A percentile compares a stretch with the other conserved stretches of the same genome.
Evolutionary conservation across 2,329 filamentous ascomycete species (phyloP).

Genomic region (Alternaria infectoria): DNA sequence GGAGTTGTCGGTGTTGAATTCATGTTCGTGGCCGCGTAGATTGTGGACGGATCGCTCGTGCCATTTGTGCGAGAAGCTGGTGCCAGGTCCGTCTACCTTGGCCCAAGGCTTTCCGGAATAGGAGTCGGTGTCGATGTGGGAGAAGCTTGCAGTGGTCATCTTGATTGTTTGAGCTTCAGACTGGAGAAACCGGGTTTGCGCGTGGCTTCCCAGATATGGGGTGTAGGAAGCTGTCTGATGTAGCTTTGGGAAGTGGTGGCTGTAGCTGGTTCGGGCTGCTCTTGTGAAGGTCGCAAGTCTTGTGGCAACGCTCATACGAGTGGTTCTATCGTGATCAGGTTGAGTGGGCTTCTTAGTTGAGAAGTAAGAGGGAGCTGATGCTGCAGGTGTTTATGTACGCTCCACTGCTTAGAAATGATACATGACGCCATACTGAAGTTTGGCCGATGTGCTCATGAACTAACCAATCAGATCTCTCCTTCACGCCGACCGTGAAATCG

Average conservation of each 20-base stretch:
- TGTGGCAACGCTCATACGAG: not conserved
- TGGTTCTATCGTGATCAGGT: not conserved
- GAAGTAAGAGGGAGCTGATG: not conserved
- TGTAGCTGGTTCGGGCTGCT: not conserved
- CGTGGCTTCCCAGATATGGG: not conserved
- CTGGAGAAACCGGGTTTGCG: not conserved
- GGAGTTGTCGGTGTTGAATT: constrained; percentile 63
- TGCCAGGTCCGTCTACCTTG: constrained; percentile 67
- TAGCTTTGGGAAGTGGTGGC: not conserved
- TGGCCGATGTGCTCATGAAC: constrained; percentile 15
- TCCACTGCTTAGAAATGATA: constrained; percentile 33
- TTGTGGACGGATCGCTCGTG: constrained; percentile 60
- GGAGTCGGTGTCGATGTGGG: constrained; percentile 65
- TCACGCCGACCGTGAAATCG: not conserved
- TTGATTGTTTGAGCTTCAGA: constrained; percentile 27
- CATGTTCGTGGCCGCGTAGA: constrained; percentile 58
- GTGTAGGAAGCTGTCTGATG: not conserved
- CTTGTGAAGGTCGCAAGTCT: not conserved
- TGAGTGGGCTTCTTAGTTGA: not conserved
- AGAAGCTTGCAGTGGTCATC: constrained; percentile 66
- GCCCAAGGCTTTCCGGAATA: constrained; percentile 64
- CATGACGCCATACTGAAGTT: constrained; percentile 27
- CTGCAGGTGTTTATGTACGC: constrained; percentile 13
- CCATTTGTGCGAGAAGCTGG: constrained; percentile 59
- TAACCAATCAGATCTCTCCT: constrained; percentile 21